These are phyloP conservation scores for Theileria annulata DNA, from an alignment of 169 alveolate species.

Conservation along the genomic window DNA sequence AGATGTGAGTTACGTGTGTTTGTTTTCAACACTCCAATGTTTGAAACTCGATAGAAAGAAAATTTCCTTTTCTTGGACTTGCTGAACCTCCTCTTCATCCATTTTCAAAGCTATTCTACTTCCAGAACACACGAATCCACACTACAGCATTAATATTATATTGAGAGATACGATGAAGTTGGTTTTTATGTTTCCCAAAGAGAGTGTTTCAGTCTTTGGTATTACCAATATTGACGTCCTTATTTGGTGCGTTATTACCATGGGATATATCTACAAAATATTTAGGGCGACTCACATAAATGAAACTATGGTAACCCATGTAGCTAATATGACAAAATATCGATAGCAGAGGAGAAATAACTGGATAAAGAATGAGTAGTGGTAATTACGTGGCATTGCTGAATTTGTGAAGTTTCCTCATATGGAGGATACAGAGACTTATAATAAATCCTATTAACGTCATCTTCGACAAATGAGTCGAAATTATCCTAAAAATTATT, in stretches of 20 bases:
- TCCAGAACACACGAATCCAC: conserved; percentile 54
- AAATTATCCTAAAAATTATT: background rate
- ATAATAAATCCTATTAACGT: conserved; percentile 7
- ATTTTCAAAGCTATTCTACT: conserved; percentile 30
- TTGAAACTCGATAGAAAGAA: conserved; percentile 54
- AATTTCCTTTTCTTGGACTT: conserved; percentile 17
- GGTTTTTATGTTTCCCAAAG: conserved; percentile 47
- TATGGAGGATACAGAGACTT: conserved; percentile 30
- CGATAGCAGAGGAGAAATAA: too few species aligned
- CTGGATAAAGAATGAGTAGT: background rate
- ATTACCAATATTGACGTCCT: conserved; percentile 51
- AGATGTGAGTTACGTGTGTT: conserved; percentile 34
- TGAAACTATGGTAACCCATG: too few species aligned
- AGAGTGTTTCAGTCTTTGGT: conserved; percentile 28
- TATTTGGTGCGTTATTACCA: conserved; percentile 48
- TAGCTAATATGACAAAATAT: too few species aligned
- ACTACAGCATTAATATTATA: conserved; percentile 12
- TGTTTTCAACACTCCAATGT: conserved; percentile 55
- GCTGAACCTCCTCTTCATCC: conserved; percentile 12
- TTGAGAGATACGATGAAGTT: conserved; percentile 47
- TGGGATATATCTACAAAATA: conserved; percentile 23
- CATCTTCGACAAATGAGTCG: conserved; percentile 7
- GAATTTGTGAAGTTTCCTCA: conserved; percentile 15
- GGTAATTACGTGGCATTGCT: conserved; percentile 17
- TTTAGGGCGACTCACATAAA: too few species aligned